Evolutionary conservation across 352 stramenopile species (phyloP), one percentile per base, ranked within the genome.

Genomic region (Phytophthora rubi): DNA sequence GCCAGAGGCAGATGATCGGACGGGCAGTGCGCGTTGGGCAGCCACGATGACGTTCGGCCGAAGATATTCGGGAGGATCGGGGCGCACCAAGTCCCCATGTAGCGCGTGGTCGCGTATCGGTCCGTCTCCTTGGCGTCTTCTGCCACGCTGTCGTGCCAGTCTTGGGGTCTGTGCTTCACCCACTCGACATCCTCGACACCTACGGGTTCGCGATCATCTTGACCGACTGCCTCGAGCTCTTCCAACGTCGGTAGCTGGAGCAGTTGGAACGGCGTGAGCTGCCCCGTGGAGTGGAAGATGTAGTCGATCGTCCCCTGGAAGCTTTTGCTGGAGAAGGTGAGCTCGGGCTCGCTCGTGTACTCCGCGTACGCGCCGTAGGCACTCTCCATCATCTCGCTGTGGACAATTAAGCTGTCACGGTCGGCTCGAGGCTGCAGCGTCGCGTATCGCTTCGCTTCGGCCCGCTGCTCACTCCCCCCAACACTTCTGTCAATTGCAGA

Each of bases 1-100:
- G 81, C 77, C 12, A 97, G 62, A 30, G 88, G 80, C 12, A 96
- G 70, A 65, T 97, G 90, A 63, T 97, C 88, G 7, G 90, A 97
- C 10, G 90, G 77, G 52, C 83, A 94, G 2, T 65, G 49, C 0
- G 58, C 59, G 62, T 97, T 97, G 16, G 90, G 90, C 8, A 97
- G 65, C 73, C 77, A 90, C n/a, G 70, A 58, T 1, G 56, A 76
- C 15, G 68, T 57, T 0, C 73, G 67, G 2, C 59, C 64, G 6
- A 72, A 70, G 15, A 65, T 49, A 37, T 90, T 89, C 2, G 82
- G 75, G 5, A 91, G 76, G 45, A 78, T 52, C 2, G 78, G 77
- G 0, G 72, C 68, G 13, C 59, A 53, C 84, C 83, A 94, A 30
- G 79, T 70, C 52, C 83, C 85, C 69, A 76, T 84, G 71, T 88